Base-by-base conservation (phyloP, 2,329 filamentous ascomycete genomes). In the Aspergillus ochraceoroseus region DNA sequence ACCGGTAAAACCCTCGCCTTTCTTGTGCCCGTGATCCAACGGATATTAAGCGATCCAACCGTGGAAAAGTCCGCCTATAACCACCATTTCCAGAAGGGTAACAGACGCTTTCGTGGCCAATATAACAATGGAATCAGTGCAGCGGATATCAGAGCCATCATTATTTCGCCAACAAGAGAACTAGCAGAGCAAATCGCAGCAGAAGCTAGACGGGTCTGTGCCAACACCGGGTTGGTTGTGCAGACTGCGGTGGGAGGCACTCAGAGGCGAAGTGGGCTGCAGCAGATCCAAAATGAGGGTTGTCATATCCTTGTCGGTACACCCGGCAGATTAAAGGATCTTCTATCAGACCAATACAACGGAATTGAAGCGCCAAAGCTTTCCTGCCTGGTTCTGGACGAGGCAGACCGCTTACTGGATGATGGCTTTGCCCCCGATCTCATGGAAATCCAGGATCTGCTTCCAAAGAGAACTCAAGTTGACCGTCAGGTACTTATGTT, bases 1-100 rank as follows among this genome's bases (percentile, higher is more conserved):
- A 96, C 92, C 3, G 92, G 92, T 61, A 98, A 98, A 70, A 98
- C 92, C 0, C 70, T 96, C 42, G 92, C 87, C 23, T 98, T 96
- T 72, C 74, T 98, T 15, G 68, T 96, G 5, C 92, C 92, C 35
- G 72, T 88, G 5, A 70, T 96, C 37, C 87, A 95, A 62, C 82
- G 81, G 44, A 85, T 95, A 58, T 70, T 94, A 46, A 63, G 67
- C 44, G 78, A 87, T 49, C 78, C 80, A 1, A 64, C 69, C 0
- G 74, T 94, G 22, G 79, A 56, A 22, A 43, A 22, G 14, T 14
- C 12, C 20, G n/a, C 14, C 12, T 23, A 30, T n/a, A 27, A 23
- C 13, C 13, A 19, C 5, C 23, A 13, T 3, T 23, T 15, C 25
- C 11, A 23, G 26, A 17, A 38, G 19, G 28, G 41, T 38, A 32